Conservation (phyloP, 768 basidiomycete genomes). For the Myochromella boudieri region DNA sequence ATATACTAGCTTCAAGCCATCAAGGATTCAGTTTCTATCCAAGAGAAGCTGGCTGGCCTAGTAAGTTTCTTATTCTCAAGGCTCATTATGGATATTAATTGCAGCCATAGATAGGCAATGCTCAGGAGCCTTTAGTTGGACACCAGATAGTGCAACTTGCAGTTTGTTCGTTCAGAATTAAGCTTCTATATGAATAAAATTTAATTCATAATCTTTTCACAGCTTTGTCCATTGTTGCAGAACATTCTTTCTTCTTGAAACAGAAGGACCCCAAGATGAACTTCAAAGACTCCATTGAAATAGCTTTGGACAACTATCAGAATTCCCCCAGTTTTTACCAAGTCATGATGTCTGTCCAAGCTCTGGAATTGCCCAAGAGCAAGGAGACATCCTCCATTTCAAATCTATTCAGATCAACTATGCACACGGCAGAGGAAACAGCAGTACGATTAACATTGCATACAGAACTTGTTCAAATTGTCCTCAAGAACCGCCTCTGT, state of each 20-base stretch:
- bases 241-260: conserved; percentile 15
- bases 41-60: not conserved
- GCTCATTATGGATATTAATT: not conserved
- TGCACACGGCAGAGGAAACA: not conserved
- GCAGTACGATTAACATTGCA: not conserved
- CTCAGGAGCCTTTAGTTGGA: not conserved
- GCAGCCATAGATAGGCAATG: not conserved
- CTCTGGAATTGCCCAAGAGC: not conserved
- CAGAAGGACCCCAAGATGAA: conserved; percentile 1
- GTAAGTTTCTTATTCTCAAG: not conserved
- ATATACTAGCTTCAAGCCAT: not conserved
- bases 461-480: conserved; percentile 5
- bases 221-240: conserved; percentile 16
- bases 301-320: conserved; percentile 7
- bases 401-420: not conserved
- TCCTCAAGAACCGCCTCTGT: conserved; percentile 3
- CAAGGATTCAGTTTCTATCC: not conserved
- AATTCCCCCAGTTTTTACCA: not conserved
- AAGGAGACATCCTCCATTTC: not conserved
- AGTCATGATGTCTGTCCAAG: not conserved
- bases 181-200: too few relatives aligned
- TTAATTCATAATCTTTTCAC: not conserved
- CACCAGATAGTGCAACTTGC: conserved; percentile 11
- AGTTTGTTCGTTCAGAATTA: not conserved
- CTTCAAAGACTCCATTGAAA: conserved; percentile 12